Evolutionary conservation across 768 basidiomycete genomes (phyloP).

Genomic region (Sutorius australiensis): DNA sequence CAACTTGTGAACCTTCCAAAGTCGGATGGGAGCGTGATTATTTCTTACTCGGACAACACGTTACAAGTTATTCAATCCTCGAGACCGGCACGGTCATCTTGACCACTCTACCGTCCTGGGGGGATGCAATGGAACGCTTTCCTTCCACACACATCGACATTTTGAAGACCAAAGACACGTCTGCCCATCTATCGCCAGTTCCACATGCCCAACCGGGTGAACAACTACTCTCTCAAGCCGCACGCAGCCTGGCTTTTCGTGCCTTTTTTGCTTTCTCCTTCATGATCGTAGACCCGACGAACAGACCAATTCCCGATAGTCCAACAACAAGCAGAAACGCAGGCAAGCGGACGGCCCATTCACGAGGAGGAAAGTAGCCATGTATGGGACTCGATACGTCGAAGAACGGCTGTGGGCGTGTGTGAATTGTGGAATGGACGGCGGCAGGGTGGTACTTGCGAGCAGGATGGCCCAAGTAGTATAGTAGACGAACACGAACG

Average conservation of each 20-base stretch:
- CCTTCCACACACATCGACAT: neutral
- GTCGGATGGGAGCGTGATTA: neutral
- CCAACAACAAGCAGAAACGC: slow-evolving; percentile 80
- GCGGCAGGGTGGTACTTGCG: slow-evolving; percentile 40
- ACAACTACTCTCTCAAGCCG: slow-evolving; percentile 41
- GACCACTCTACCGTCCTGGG: no score
- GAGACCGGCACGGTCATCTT: no score
- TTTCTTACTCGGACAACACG: neutral
- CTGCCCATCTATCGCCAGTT: neutral
- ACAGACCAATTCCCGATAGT: slow-evolving; percentile 71
- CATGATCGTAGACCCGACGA: slow-evolving; percentile 72
- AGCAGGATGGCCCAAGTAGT: slow-evolving; percentile 88
- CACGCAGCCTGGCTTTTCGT: slow-evolving; percentile 56
- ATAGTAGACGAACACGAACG: slow-evolving; percentile 82
- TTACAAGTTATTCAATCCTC: neutral
- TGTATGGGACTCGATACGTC: slow-evolving; percentile 71
- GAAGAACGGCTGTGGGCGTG: slow-evolving; percentile 69
- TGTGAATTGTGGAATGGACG: slow-evolving; percentile 1
- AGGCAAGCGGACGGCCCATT: slow-evolving; percentile 90
- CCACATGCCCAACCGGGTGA: neutral
- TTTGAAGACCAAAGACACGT: neutral
- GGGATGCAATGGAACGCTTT: neutral
- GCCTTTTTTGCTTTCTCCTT: slow-evolving; percentile 71
- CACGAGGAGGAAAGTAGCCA: slow-evolving; percentile 75
- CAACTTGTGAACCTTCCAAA: neutral